These are phyloP conservation scores for Colletotrichum limetticola DNA, from an alignment of 2,329 filamentous ascomycete genomes.

Conservation along the genomic window DNA sequence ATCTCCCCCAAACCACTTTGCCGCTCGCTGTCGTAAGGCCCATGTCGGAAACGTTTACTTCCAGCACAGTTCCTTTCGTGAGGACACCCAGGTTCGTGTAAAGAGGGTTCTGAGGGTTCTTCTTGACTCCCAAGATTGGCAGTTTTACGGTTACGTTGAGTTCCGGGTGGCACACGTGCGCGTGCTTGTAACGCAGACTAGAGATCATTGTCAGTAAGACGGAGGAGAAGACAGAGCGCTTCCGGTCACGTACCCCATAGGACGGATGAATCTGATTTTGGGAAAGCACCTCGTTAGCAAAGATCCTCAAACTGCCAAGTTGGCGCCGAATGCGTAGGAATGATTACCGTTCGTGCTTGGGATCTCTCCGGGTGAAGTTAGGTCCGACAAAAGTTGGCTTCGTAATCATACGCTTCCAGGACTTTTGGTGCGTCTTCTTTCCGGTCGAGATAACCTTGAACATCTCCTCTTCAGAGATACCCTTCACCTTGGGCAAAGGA, in stretches of 20 bases:
- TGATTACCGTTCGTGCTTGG: slow-evolving; percentile 69
- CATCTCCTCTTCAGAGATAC: slow-evolving; percentile 96
- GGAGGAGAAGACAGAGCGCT: too few relatives aligned
- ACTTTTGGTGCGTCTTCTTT: slow-evolving; percentile 92
- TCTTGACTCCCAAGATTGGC: slow-evolving; percentile 74
- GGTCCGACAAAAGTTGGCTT: slow-evolving; percentile 91
- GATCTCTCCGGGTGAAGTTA: slow-evolving; percentile 89
- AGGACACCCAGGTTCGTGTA: slow-evolving; percentile 90
- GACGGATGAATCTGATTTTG: slow-evolving; percentile 55
- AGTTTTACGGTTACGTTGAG: slow-evolving; percentile 89
- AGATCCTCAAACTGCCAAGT: not conserved
- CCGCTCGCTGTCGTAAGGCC: slow-evolving; percentile 91
- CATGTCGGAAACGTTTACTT: slow-evolving; percentile 93
- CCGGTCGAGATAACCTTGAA: slow-evolving; percentile 97
- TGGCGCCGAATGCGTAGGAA: too few relatives aligned
- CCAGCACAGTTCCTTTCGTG: slow-evolving; percentile 54
- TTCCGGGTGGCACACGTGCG: slow-evolving; percentile 76
- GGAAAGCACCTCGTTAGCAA: not conserved
- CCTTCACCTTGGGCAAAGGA: slow-evolving; percentile 77
- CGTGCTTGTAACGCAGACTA: slow-evolving; percentile 59
- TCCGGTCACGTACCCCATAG: slow-evolving; percentile 50
- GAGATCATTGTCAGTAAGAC: not conserved
- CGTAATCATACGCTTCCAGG: slow-evolving; percentile 79
- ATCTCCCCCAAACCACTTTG: slow-evolving; percentile 93
- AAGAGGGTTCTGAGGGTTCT: slow-evolving; percentile 82